Evolutionary conservation across 139 green algal species (phyloP), one percentile per base, ranked within the genome.

Genomic region (Tetradesmus lagerheimii): DNA sequence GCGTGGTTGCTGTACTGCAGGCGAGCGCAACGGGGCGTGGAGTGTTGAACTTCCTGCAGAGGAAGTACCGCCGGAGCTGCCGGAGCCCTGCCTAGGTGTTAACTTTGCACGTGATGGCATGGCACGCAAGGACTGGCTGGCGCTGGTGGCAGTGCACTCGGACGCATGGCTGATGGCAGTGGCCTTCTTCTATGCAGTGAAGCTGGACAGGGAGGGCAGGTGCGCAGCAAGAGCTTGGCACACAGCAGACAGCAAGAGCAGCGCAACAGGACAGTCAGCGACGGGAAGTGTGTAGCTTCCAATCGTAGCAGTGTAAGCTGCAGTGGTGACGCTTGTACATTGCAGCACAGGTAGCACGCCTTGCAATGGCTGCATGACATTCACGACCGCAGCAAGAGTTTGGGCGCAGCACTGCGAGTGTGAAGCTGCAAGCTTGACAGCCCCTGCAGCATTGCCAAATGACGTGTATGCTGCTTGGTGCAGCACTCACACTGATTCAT

Each of bases 21-120:
- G 97, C 34, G 93, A 97, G 29, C 89, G 93, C 1, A 96, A 99
- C 80, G 96, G 96, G 0, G 93, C 43, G 0, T 99, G 98, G 98
- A 91, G 92, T 23, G 98, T 99, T 35, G 96, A 97, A 76, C 89
- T 99, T 38, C 98, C 98, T 25, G 97, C 96, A 11, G 98, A 99
- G 89, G 98, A 99, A 88, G 98, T 99, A 37, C 98, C 98, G 1
- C 97, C 98, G 0, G 98, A 99, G 94, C 93, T 99, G 80, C 98
- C 98, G 11, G 98, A 99, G 93, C 98, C 98, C 0, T 98, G 97
- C 80, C 90, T 99, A 27, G 98, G 98, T 34, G 99, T 99, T 77
- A 99, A 99, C 93, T 99, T 99, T 92, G 98, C 98, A 1, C 89
- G 97, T 0, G 96, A 99, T 90, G 97, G 97, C n/a, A 98, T 99